Evolutionary conservation across 208 protist genomes (phyloP), one percentile per base, ranked within the genome.

Genomic region (Angomonas ambiguus): DNA sequence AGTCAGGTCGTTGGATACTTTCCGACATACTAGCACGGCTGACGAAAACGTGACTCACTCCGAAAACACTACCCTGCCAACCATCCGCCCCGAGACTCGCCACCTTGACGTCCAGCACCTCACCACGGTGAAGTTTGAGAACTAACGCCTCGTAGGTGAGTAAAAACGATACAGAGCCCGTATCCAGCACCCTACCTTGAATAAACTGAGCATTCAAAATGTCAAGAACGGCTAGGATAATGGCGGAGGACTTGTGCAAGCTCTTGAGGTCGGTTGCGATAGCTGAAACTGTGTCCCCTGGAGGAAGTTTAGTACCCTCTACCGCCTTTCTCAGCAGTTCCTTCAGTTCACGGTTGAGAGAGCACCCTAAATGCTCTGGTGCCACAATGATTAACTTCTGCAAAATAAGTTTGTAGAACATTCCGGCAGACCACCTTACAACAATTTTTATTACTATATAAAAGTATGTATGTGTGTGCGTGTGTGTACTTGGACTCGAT

Each of bases 331-430:
- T 81, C 2, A 95, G 80, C 41, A 85, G 90, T 3, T 68, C 55
- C 10, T 83, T 74, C 18, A 95, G 83, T 42, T 77, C 76, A 22
- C 82, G 89, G 53, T 91, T 71, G 27, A 95, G 65, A 0, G 74
- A 85, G 32, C 77, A 71, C 59, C 79, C 84, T 5, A 95, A 72
- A 22, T 88, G 66, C 16, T 75, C 58, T 1, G 89, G 89, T 60
- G 76, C 75, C 18, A 95, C 80, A 24, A 62, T 83, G 13, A 95
- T 80, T 11, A 80, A 82, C 27, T 83, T 85, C 68, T 92, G 76
- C 35, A 95, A 69, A 4, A 81, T 74, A 48, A 93, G 28, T 59
- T 87, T 93, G 73, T 88, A 92, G 63, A 95, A 93, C 89, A 95
- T 95, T 10, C 11, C 45, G 13, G 35, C 20, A 2, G 35, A 35